Base-by-base conservation (phyloP, 2,329 filamentous ascomycete species). In the Stachybotrys elegans region DNA sequence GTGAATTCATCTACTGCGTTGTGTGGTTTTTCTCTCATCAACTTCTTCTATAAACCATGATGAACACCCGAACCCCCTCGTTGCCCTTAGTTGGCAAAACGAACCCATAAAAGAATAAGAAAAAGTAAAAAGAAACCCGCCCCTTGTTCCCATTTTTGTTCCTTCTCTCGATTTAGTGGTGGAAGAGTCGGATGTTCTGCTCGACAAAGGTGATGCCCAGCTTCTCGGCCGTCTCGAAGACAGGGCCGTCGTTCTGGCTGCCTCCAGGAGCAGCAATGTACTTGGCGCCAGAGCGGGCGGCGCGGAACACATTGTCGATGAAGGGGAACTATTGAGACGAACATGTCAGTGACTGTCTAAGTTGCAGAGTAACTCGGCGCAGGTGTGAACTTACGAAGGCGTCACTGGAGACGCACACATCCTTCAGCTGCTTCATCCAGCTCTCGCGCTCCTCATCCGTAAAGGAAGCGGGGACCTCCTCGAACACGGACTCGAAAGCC, bases 291-390 rank as follows among this genome's bases (percentile, higher is more conserved):
- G 89, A 95, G 58, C 89, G 80, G 50, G 81, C 83, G 42, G 90
- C 88, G 54, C 93, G 83, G 81, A 94, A 96, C 53, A 98, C 86
- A 59, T 98, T 98, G 75, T 98, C 93, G 60, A 89, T 88, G 71
- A 98, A 98, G 54, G 93, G 93, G 81, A 98, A 98, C 87, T 89
- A 29, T 11, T 29, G 11, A n/a, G 25, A 29, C 25, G 4, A 22
- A 14, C 3, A 9, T 22, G 51, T 66, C 55, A 65, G 61, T 42
- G 38, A n/a, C n/a, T n/a, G n/a, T n/a, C n/a, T n/a, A n/a, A n/a
- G n/a, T n/a, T 17, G 36, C 16, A 36, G 3, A 17, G 17, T 11
- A 20, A 20, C 14, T 4, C 13, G 6, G 7, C 14, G 3, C 3
- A 12, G 6, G n/a, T n/a, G 29, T 6, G 13, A 23, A 79, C 86